Percentiles rank a stretch among this genome's conserved stretches.
Evolutionary conservation across 2,329 filamentous ascomycete species (phyloP).

Genomic region (Trichophyton schoenleinii): DNA sequence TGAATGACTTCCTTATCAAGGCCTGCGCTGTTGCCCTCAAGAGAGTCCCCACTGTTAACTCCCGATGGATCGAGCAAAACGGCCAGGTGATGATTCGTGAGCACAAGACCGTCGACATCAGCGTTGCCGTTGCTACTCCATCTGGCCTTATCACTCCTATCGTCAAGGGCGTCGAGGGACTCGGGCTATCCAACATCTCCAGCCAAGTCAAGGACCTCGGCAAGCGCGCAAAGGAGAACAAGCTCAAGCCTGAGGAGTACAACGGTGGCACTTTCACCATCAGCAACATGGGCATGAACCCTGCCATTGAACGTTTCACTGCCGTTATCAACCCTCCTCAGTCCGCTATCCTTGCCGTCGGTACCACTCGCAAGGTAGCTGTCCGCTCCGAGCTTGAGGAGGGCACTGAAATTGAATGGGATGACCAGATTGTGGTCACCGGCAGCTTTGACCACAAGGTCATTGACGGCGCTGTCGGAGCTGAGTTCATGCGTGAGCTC

Average conservation of each 20-base stretch:
- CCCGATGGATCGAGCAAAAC: constrained; percentile 72
- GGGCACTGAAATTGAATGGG: constrained; percentile 71
- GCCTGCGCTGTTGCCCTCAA: constrained; percentile 75
- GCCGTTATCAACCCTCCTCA: constrained; percentile 99
- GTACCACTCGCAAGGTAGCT: constrained; percentile 90
- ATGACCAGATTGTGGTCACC: constrained; percentile 92
- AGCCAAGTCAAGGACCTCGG: constrained; percentile 87
- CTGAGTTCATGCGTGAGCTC: constrained; percentile 90
- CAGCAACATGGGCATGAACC: constrained; percentile 99
- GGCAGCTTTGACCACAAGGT: constrained; percentile 99
- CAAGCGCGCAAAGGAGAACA: constrained; percentile 89
- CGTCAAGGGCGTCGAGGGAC: constrained; percentile 74
- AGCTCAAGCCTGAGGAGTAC: constrained; percentile 99
- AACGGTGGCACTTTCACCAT: constrained; percentile 98
- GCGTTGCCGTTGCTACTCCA: constrained; percentile 87
- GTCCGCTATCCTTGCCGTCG: constrained; percentile 86
- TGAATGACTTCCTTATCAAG: constrained; percentile 99
- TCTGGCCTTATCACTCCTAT: constrained; percentile 94
- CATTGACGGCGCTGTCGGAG: constrained; percentile 88
- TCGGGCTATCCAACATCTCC: constrained; percentile 81
- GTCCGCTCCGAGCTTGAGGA: constrained; percentile 76
- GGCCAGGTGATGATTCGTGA: constrained; percentile 74
- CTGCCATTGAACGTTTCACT: constrained; percentile 89
- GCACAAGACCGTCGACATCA: constrained; percentile 86
- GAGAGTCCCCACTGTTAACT: constrained; percentile 94